Base-by-base conservation (phyloP, 164 flowering plant species). In the Annona squamosa region DNA sequence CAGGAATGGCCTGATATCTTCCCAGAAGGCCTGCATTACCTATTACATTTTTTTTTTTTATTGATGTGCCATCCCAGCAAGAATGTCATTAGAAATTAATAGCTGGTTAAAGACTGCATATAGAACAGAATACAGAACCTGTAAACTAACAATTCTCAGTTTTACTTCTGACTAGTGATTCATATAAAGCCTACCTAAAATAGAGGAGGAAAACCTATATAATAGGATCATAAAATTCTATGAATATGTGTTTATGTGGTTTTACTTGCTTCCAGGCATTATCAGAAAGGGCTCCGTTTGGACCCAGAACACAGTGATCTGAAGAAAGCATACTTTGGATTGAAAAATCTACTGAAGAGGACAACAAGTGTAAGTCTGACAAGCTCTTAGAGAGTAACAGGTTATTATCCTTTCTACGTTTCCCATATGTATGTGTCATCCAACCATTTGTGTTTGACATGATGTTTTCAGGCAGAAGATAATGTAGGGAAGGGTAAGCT, bases 261-360 rank as follows among this genome's bases (percentile, higher is more conserved):
- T 13, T 48, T 3, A 37, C 48, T 45, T 13, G 71, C 42, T 52
- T 74, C 70, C 86, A 95, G 99, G 86, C 99, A 95, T 82, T 95
- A 74, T 77, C 99, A 95, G 69, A 94, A 89, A 83, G 98, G 99
- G 56, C 94, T 95, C 68, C 96, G 99, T 59, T 81, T 84, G 37
- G 99, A 95, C 81, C 99, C 99, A 62, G 99, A 95, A 85, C 97
- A 95, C 69, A 77, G 86, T 82, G 96, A 87, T 78, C 81, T 95
- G 73, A 95, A 95, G 83, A 95, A 91, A 82, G 89, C 97, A 74
- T 95, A 95, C 82, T 95, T 95, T 87, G 97, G 90, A 74, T 83
- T 95, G 87, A 95, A 95, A 80, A 95, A 87, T 70, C 83, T 95
- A 74, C 87, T 93, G 71, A 95, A 93, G 86, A 95, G 87, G 85